These are phyloP conservation scores for Boletus reticuloceps DNA, from an alignment of 768 basidiomycete genomes.

Conservation along the genomic window DNA sequence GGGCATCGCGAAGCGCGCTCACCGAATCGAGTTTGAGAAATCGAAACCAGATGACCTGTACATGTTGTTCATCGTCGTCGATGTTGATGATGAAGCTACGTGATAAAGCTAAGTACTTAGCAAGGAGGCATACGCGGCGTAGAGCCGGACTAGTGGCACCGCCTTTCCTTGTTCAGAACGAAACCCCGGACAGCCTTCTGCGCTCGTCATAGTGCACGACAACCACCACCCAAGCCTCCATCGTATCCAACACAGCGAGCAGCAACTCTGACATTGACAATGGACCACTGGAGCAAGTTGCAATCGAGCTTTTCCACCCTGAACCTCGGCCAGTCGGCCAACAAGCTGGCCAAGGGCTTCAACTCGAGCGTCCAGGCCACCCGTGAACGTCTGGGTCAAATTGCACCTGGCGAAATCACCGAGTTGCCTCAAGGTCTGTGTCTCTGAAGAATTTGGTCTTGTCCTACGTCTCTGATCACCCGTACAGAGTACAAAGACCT, in stretches of 20 bases:
- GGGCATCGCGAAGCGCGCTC: constrained; percentile 9
- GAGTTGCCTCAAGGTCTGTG: constrained; percentile 83
- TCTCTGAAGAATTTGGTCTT: not conserved
- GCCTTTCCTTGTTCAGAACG: not conserved
- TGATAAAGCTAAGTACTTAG: not conserved
- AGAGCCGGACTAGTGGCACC: constrained; percentile 19
- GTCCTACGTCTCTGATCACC: not conserved
- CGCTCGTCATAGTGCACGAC: too few species aligned
- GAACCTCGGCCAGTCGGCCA: constrained; percentile 74
- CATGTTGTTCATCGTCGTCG: constrained; percentile 41
- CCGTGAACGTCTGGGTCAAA: constrained; percentile 84
- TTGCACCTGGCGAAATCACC: constrained; percentile 90
- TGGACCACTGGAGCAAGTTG: constrained; percentile 66
- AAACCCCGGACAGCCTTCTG: too few species aligned
- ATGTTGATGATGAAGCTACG: too few species aligned
- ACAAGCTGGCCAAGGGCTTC: constrained; percentile 76
- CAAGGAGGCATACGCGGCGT: constrained; percentile 30
- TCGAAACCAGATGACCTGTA: constrained; percentile 65
- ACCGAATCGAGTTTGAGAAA: constrained; percentile 77
- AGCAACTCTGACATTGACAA: constrained; percentile 11
- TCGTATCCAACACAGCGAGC: not conserved
- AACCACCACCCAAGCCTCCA: not conserved
- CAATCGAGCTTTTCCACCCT: constrained; percentile 59
- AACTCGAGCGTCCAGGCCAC: constrained; percentile 83
- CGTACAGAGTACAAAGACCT: constrained; percentile 92